phyloP scores from a whole-genome alignment of 129 eudicot species.

The Flaveria brownii region DNA sequence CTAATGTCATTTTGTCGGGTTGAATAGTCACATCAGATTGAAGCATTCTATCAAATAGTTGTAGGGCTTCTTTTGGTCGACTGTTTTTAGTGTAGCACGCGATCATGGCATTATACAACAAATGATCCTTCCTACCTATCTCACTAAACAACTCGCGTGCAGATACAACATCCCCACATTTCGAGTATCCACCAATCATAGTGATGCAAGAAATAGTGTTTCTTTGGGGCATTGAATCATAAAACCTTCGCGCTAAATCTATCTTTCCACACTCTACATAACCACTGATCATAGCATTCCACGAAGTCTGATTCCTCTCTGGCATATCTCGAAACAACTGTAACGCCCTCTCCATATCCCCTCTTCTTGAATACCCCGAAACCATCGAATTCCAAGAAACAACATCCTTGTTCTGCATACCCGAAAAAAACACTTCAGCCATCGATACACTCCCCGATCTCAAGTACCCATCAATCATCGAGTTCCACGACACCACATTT shows the following conservation, averaged over 20 bases:
- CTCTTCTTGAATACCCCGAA: constrained; percentile 38
- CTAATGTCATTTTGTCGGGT: constrained; percentile 51
- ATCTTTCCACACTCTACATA: constrained; percentile 33
- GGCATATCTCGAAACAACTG: constrained; percentile 39
- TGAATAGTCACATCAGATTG: constrained; percentile 29
- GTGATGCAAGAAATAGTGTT: constrained; percentile 37
- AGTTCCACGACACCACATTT: constrained; percentile 64
- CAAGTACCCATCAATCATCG: constrained; percentile 51
- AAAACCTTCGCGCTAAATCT: constrained; percentile 31
- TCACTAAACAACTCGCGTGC: constrained; percentile 28
- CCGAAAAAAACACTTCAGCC: constrained; percentile 36
- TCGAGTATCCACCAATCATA: constrained; percentile 39
- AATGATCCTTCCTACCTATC: constrained; percentile 35
- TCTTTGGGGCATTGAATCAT: constrained; percentile 36
- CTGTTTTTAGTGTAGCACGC: constrained; percentile 50
- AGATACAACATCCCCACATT: constrained; percentile 37
- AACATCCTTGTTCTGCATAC: constrained; percentile 39
- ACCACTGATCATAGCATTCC: constrained; percentile 43
- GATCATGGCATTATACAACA: constrained; percentile 48
- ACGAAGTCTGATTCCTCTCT: constrained; percentile 40
- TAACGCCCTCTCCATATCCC: constrained; percentile 36
- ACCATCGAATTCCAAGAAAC: constrained; percentile 65
- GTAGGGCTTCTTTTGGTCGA: constrained; percentile 46
- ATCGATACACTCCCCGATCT: constrained; percentile 31
- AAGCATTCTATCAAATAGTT: constrained; percentile 44